Percentiles rank a stretch among this genome's conserved stretches.
phyloP scores from a whole-genome alignment of 805 yeast genomes.

The Ogataea methanolica region DNA sequence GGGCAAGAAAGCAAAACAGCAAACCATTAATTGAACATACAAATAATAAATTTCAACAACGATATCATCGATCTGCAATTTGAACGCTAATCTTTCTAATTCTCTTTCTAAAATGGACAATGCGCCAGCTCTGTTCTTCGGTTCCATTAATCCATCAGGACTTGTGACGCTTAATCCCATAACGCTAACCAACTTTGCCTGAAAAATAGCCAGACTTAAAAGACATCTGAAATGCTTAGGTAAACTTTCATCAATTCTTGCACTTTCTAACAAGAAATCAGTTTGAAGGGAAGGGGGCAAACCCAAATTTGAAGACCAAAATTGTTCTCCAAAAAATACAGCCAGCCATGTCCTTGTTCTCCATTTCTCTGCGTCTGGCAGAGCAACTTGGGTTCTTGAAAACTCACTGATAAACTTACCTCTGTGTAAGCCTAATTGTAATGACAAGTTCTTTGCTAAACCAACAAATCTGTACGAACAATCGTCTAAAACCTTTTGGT shows the following conservation, averaged over 20 bases:
- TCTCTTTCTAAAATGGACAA: conserved; percentile 75
- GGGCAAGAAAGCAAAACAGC: conserved; percentile 88
- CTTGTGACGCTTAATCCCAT: conserved; percentile 84
- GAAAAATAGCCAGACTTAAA: conserved; percentile 72
- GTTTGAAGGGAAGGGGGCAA: conserved; percentile 82
- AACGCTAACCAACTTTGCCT: conserved; percentile 73
- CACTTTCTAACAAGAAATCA: conserved; percentile 77
- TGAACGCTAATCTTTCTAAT: conserved; percentile 63
- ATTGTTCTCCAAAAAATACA: conserved; percentile 81
- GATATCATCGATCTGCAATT: conserved; percentile 60
- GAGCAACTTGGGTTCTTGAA: conserved; percentile 79
- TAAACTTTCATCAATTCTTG: conserved; percentile 58
- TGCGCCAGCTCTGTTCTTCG: conserved; percentile 75
- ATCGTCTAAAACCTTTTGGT: conserved; percentile 87
- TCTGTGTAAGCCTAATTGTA: conserved; percentile 85
- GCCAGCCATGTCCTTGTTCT: conserved; percentile 91
- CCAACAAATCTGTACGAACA: conserved; percentile 87
- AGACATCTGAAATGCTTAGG: conserved; percentile 71
- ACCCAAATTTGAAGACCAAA: conserved; percentile 85
- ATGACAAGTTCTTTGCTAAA: conserved; percentile 75
- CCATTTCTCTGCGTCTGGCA: conserved; percentile 92
- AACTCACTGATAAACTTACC: conserved; percentile 90
- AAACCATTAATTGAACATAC: conserved; percentile 74
- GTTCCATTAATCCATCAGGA: conserved; percentile 86
- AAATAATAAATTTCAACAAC: conserved; percentile 73